phyloP scores from a whole-genome alignment of 2,329 filamentous ascomycete species.

The Elsinoe australis region DNA sequence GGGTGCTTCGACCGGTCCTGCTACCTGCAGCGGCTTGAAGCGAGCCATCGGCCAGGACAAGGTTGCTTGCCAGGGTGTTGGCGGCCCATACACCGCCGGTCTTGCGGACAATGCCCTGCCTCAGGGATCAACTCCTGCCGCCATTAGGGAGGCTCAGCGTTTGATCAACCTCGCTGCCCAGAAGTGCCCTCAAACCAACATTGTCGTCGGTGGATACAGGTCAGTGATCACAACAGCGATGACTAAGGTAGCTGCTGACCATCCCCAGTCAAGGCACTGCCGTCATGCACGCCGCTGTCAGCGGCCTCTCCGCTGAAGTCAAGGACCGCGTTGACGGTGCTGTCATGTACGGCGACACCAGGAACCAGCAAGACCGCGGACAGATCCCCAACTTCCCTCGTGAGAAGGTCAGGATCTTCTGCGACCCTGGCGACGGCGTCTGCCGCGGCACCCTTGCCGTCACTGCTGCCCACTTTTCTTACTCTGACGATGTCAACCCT shows the following conservation, averaged over 20 bases:
- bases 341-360: conserved; percentile 37
- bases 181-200: conserved; percentile 25
- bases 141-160: conserved; percentile 18
- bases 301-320: conserved; percentile 25
- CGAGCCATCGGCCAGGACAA: conserved; percentile 16
- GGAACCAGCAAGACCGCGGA: conserved; percentile 33
- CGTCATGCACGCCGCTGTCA: conserved; percentile 32
- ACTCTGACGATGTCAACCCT: conserved; percentile 11
- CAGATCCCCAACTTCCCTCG: conserved; percentile 31
- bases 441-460: conserved; percentile 24
- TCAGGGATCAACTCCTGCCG: background rate
- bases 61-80: conserved; percentile 21
- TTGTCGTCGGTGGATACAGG: conserved; percentile 25
- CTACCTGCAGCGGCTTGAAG: conserved; percentile 20
- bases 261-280: conserved; percentile 31
- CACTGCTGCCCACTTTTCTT: conserved; percentile 25
- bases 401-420: conserved; percentile 24
- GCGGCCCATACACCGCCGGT: conserved; percentile 19
- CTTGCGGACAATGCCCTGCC: conserved; percentile 16
- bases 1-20: conserved; percentile 20
- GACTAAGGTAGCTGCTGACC: background rate
- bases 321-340: conserved; percentile 32
- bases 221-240: background rate
- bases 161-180: conserved; percentile 21
- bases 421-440: conserved; percentile 27